phyloP scores from a whole-genome alignment of 805 yeast genomes.

The Spathaspora hagerdaliae region DNA sequence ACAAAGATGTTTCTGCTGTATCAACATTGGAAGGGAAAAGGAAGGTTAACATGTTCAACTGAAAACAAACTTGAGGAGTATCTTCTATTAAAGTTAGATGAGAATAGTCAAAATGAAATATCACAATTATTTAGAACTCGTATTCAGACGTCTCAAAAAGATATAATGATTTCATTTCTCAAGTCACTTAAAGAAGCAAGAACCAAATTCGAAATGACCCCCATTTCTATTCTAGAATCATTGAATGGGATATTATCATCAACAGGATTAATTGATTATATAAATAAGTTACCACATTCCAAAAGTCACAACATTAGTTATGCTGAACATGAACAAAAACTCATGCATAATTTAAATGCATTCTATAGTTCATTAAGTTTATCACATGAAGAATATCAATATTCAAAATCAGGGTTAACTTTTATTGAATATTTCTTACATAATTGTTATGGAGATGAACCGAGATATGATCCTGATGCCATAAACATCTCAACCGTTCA shows the following conservation, averaged over 20 bases:
- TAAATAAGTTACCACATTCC: slow-evolving; percentile 8
- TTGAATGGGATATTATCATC: slow-evolving; percentile 9
- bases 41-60: neutral
- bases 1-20: slow-evolving; percentile 3
- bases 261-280: slow-evolving; percentile 29
- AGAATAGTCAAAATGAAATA: neutral
- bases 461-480: slow-evolving; percentile 17
- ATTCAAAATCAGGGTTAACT: slow-evolving; percentile 9
- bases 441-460: slow-evolving; percentile 37
- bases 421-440: slow-evolving; percentile 39
- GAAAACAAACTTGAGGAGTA: neutral
- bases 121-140: neutral
- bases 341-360: slow-evolving; percentile 11
- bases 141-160: neutral
- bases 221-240: slow-evolving; percentile 24
- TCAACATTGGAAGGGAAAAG: slow-evolving; percentile 13
- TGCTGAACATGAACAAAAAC: slow-evolving; percentile 3
- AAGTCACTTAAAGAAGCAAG: slow-evolving; percentile 11
- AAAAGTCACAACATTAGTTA: neutral
- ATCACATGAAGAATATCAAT: slow-evolving; percentile 11
- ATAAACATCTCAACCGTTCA: slow-evolving; percentile 67
- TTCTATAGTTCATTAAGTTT: slow-evolving; percentile 19
- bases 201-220: slow-evolving; percentile 4
- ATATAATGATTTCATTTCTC: slow-evolving; percentile 7
- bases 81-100: neutral